Evolutionary conservation across 495 filamentous ascomycete genomes (phyloP).

Genomic region (Aspergillus funiculosus): DNA sequence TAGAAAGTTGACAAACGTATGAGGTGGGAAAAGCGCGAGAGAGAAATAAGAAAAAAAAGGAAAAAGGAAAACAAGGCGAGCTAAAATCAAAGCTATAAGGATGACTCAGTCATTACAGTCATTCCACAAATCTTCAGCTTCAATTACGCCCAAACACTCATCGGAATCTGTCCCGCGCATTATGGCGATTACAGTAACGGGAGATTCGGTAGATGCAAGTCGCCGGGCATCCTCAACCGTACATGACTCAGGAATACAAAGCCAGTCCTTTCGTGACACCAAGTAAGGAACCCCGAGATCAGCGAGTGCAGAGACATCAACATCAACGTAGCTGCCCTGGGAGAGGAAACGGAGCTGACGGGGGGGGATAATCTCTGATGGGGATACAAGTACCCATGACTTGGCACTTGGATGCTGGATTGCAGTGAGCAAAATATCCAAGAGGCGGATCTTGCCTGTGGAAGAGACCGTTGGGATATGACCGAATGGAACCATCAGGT

Average conservation of each 20-base stretch:
- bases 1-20: not conserved
- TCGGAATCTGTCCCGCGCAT: conserved; percentile 25
- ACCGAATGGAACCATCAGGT: conserved; percentile 27
- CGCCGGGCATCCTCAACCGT: conserved; percentile 29
- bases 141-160: conserved; percentile 32
- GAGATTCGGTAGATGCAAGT: conserved; percentile 10
- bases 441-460: conserved; percentile 28
- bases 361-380: conserved; percentile 33
- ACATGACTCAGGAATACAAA: conserved; percentile 29
- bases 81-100: not conserved
- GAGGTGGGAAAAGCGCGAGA: not conserved
- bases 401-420: conserved; percentile 41
- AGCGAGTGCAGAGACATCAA: conserved; percentile 23
- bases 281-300: conserved; percentile 20
- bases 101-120: conserved; percentile 9
- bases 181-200: conserved; percentile 31
- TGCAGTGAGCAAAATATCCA: conserved; percentile 42
- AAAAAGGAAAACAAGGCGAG: not conserved
- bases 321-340: conserved; percentile 29
- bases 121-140: conserved; percentile 33
- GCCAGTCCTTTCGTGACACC: conserved; percentile 28
- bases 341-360: conserved; percentile 34
- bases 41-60: not conserved
- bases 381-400: conserved; percentile 40
- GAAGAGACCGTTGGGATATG: conserved; percentile 38